Conservation (phyloP, 352 stramenopile genomes). For the Pythium monospermum region DNA sequence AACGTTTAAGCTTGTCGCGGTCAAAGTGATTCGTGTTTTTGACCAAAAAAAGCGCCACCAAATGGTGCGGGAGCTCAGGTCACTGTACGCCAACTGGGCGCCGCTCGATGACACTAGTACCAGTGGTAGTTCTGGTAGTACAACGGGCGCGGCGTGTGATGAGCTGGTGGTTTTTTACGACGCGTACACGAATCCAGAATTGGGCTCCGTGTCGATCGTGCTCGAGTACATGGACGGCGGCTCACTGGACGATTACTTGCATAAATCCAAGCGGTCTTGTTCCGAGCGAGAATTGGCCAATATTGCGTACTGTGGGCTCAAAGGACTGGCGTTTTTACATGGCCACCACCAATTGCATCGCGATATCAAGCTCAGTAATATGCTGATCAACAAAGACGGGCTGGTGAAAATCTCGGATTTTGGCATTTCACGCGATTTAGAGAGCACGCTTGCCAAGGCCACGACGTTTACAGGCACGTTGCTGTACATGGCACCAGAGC, state of each 20-base stretch:
- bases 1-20: constrained; percentile 83
- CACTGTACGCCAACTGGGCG: constrained; percentile 77
- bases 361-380: constrained; percentile 95
- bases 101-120: constrained; percentile 57
- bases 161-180: constrained; percentile 91
- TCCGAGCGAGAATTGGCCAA: constrained; percentile 77
- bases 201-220: constrained; percentile 88
- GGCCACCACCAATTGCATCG: constrained; percentile 88
- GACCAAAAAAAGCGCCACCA: constrained; percentile 87
- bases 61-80: constrained; percentile 86
- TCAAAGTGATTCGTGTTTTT: constrained; percentile 88
- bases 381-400: constrained; percentile 86
- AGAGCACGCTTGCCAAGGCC: constrained; percentile 82
- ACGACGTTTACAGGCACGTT: constrained; percentile 90
- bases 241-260: constrained; percentile 78
- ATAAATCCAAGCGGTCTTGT: constrained; percentile 27
- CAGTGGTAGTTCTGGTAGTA: no score
- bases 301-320: constrained; percentile 71
- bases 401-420: constrained; percentile 87
- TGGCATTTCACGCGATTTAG: constrained; percentile 74
- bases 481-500: constrained; percentile 92
- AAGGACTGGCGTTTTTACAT: constrained; percentile 87
- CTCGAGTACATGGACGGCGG: constrained; percentile 94
- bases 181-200: constrained; percentile 86
- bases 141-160: constrained; percentile 45